phyloP scores from a whole-genome alignment of 2,329 filamentous ascomycete genomes.

The Fusarium poae region DNA sequence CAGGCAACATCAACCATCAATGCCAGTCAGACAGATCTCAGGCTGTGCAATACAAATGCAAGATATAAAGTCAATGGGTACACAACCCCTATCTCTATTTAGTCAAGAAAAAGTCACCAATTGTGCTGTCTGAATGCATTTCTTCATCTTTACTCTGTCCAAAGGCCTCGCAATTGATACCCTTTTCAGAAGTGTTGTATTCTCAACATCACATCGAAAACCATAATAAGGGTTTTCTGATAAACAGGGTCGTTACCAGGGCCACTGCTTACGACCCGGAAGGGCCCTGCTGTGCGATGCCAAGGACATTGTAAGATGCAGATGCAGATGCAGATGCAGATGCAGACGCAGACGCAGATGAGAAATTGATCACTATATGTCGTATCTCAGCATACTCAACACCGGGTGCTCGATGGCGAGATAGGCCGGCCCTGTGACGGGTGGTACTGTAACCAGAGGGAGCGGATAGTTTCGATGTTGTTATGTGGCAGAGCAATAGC shows the following conservation, averaged over 20 bases:
- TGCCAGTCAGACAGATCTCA: conserved; percentile 46
- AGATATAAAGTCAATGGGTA: conserved; percentile 43
- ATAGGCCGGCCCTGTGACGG: conserved; percentile 36
- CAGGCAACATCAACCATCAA: conserved; percentile 21
- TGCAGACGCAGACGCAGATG: conserved; percentile 27
- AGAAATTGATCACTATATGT: conserved; percentile 32
- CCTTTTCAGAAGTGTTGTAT: conserved; percentile 20
- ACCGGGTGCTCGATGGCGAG: conserved; percentile 38
- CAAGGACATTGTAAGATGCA: conserved; percentile 21
- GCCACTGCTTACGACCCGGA: conserved; percentile 32
- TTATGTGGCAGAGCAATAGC: conserved; percentile 42
- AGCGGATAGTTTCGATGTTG: conserved; percentile 33
- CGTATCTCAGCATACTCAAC: conserved; percentile 30
- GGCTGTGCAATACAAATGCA: conserved; percentile 46
- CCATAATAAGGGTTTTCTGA: conserved; percentile 28
- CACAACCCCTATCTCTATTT: conserved; percentile 35
- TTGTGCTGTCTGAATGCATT: neutral
- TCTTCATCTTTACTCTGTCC: neutral
- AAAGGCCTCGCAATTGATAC: conserved; percentile 37
- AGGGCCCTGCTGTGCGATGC: conserved; percentile 35
- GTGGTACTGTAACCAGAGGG: conserved; percentile 39
- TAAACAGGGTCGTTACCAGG: conserved; percentile 38
- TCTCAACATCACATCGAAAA: neutral
- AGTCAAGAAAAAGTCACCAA: conserved; percentile 4
- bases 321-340: conserved; percentile 20